These are phyloP conservation scores for Verticillium longisporum DNA, from an alignment of 2,329 filamentous ascomycete genomes.

Conservation along the genomic window DNA sequence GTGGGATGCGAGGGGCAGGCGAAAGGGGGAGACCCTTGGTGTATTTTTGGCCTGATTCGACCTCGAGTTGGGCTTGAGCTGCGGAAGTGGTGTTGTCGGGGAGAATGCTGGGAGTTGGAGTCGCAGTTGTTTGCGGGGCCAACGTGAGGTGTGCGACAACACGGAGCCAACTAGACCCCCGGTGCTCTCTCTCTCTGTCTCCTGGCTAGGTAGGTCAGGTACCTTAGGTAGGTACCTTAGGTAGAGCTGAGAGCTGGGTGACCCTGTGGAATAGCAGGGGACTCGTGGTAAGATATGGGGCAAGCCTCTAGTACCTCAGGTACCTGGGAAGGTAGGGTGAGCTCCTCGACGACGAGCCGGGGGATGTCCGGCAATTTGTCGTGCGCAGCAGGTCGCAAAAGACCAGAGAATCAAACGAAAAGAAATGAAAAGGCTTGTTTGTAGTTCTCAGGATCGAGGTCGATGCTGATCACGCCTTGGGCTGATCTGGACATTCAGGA, in stretches of 20 bases:
- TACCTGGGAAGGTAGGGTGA: background rate
- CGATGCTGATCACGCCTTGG: background rate
- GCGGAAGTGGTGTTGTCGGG: conserved; percentile 3
- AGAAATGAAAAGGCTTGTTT: background rate
- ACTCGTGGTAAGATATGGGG: background rate
- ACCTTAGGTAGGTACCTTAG: too few species aligned
- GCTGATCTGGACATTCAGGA: background rate
- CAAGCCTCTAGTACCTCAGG: background rate
- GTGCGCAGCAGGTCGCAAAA: background rate
- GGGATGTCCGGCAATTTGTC: background rate
- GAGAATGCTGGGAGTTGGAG: conserved; percentile 3
- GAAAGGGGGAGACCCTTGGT: background rate
- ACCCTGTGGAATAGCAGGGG: background rate
- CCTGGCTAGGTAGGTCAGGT: background rate
- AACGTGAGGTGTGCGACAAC: conserved; percentile 11
- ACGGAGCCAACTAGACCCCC: conserved; percentile 3
- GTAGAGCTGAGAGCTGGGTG: background rate
- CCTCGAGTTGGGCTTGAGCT: conserved; percentile 2
- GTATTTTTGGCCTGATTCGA: background rate
- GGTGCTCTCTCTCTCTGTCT: background rate
- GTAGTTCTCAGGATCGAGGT: background rate
- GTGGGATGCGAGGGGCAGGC: background rate
- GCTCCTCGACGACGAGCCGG: background rate
- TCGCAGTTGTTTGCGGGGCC: conserved; percentile 14
- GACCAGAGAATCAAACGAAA: background rate